These are phyloP conservation scores for Penicillium lagena DNA, from an alignment of 495 filamentous ascomycete genomes.

Conservation along the genomic window DNA sequence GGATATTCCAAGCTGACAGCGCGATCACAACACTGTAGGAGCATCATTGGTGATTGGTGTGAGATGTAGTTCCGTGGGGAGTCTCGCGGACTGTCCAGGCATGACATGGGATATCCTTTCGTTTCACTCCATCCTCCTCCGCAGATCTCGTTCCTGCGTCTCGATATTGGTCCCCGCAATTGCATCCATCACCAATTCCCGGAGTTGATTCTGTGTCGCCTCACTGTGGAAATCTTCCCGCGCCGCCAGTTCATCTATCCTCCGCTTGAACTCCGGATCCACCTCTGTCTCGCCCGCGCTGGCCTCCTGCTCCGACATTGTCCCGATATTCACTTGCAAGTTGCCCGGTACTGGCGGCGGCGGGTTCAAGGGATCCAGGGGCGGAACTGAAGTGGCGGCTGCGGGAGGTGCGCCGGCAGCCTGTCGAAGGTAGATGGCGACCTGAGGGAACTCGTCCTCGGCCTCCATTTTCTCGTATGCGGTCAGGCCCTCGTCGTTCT, in stretches of 20 bases:
- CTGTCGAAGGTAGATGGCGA: conserved; percentile 59
- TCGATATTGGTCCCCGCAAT: conserved; percentile 47
- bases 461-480: conserved; percentile 64
- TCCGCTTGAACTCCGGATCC: conserved; percentile 65
- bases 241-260: conserved; percentile 72
- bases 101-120: not conserved
- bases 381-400: conserved; percentile 9
- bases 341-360: conserved; percentile 58
- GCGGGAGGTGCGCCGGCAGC: conserved; percentile 31
- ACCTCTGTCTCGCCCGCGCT: conserved; percentile 35
- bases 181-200: conserved; percentile 64
- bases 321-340: conserved; percentile 59
- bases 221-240: conserved; percentile 67
- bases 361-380: conserved; percentile 26
- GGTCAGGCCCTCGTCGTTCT: conserved; percentile 59
- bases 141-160: conserved; percentile 52
- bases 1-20: too few species aligned
- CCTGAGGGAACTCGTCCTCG: conserved; percentile 62
- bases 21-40: too few species aligned
- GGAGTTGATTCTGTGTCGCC: conserved; percentile 61
- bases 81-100: too few species aligned
- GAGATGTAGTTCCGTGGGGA: too few species aligned
- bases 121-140: conserved; percentile 51
- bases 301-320: conserved; percentile 55
- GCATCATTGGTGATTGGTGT: too few species aligned